phyloP scores from a whole-genome alignment of 2,329 filamentous ascomycete species.

The Pseudocercospora vitis region DNA sequence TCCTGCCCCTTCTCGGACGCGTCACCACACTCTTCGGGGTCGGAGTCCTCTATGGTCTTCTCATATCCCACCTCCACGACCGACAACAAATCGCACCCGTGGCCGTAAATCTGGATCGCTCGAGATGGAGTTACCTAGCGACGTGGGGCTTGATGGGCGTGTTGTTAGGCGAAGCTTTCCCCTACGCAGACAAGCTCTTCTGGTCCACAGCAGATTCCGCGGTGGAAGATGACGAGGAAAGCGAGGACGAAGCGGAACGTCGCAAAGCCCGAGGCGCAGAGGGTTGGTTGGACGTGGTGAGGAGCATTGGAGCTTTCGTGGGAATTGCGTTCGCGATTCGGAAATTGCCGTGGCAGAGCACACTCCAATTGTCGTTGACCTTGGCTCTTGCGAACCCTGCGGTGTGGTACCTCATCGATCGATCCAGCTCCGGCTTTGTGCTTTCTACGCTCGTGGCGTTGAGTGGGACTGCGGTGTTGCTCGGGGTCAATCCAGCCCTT shows the following conservation, averaged over 20 bases:
- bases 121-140: constrained; percentile 66
- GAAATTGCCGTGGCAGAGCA: constrained; percentile 88
- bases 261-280: constrained; percentile 23
- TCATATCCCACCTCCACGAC: constrained; percentile 78
- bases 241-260: constrained; percentile 15
- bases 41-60: constrained; percentile 77
- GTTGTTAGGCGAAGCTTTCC: constrained; percentile 73
- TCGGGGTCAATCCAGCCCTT: constrained; percentile 74
- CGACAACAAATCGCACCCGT: constrained; percentile 64
- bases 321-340: constrained; percentile 80
- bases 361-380: constrained; percentile 86
- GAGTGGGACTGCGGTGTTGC: constrained; percentile 69
- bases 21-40: constrained; percentile 68
- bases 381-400: constrained; percentile 89
- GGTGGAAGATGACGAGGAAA: constrained; percentile 26
- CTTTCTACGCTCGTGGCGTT: constrained; percentile 74
- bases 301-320: constrained; percentile 69
- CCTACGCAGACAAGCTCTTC: constrained; percentile 80
- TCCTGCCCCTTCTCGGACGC: constrained; percentile 46
- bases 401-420: constrained; percentile 94
- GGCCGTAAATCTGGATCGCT: constrained; percentile 57
- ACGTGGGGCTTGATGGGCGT: constrained; percentile 84
- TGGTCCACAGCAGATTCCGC: constrained; percentile 51
- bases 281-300: constrained; percentile 69
- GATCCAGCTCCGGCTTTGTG: constrained; percentile 79